Conservation (phyloP, 208 protist genomes). For the Trypanosoma congolense region DNA sequence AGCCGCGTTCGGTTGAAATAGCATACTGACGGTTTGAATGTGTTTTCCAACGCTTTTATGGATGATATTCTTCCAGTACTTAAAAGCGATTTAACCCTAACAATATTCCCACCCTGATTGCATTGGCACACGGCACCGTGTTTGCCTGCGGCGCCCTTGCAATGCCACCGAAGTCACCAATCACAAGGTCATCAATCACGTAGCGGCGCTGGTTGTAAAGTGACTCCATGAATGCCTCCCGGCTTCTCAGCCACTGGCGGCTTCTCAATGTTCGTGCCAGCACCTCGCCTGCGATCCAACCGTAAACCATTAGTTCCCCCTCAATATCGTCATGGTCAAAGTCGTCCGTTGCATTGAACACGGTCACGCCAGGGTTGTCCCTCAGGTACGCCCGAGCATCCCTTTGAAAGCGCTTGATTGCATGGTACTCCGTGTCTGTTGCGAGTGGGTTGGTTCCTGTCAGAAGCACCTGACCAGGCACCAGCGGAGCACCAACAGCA, state of each 20-base stretch:
- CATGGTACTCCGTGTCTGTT: background rate
- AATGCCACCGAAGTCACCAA: constrained; percentile 26
- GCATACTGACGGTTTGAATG: too few relatives aligned
- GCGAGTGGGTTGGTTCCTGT: background rate
- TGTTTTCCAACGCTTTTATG: background rate
- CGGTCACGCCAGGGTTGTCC: background rate
- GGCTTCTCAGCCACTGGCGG: constrained; percentile 6
- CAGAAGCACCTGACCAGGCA: background rate
- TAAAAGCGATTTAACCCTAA: constrained; percentile 16
- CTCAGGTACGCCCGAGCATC: background rate
- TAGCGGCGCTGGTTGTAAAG: constrained; percentile 25
- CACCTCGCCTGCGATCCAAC: constrained; percentile 38
- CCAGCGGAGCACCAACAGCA: background rate
- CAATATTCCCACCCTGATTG: constrained; percentile 22
- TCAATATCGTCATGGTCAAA: constrained; percentile 7
- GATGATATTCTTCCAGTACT: background rate
- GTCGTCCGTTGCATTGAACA: background rate
- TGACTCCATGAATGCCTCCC: constrained; percentile 13
- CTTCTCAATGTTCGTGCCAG: constrained; percentile 19
- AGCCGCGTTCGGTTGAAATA: too few relatives aligned
- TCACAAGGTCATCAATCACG: constrained; percentile 18
- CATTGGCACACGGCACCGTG: constrained; percentile 16
- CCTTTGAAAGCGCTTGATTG: background rate
- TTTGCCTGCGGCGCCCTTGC: background rate
- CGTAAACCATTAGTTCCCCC: constrained; percentile 30